These are phyloP conservation scores for Termitomyces sp. DNA, from an alignment of 768 basidiomycete species.

Conservation along the genomic window DNA sequence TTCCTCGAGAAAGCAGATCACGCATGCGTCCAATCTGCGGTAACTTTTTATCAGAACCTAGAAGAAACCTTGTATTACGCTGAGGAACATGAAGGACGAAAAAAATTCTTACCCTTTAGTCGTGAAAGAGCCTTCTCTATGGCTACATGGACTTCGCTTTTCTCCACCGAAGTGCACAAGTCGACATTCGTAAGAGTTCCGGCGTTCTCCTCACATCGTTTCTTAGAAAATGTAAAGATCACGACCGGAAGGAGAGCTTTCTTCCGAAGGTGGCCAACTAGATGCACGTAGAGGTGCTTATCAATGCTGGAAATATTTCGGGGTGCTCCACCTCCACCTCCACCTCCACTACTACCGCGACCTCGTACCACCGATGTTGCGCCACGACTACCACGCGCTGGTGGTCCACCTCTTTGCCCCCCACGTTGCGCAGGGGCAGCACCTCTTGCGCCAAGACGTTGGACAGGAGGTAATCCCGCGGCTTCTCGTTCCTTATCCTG, in stretches of 20 bases:
- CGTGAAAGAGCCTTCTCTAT: conserved; percentile 90
- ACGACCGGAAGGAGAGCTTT: conserved; percentile 88
- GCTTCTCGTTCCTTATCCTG: conserved; percentile 99
- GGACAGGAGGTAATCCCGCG: conserved; percentile 84
- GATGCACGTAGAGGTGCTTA: conserved; percentile 91
- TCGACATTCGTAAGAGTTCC: conserved; percentile 84
- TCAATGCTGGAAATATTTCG: conserved; percentile 69
- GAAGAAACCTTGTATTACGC: conserved; percentile 7
- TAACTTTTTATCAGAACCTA: conserved; percentile 87
- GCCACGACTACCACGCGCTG: conserved; percentile 39
- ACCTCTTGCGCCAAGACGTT: conserved; percentile 79
- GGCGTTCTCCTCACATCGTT: conserved; percentile 95
- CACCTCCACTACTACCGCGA: conserved; percentile 37
- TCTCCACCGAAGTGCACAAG: conserved; percentile 85
- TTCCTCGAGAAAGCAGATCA: conserved; percentile 85
- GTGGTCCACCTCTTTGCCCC: conserved; percentile 47
- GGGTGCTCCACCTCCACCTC: conserved; percentile 36
- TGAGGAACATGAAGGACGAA: conserved; percentile 1
- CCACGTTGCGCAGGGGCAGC: conserved; percentile 54
- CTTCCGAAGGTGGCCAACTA: conserved; percentile 84
- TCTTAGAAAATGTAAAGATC: conserved; percentile 96
- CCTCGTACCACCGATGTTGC: conserved; percentile 27
- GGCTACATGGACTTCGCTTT: conserved; percentile 94
- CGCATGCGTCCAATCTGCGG: conserved; percentile 93
- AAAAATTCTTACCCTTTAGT: conserved; percentile 60